These are phyloP conservation scores for Colletotrichum sp. DNA, from an alignment of 2,329 filamentous ascomycete genomes.

Conservation along the genomic window DNA sequence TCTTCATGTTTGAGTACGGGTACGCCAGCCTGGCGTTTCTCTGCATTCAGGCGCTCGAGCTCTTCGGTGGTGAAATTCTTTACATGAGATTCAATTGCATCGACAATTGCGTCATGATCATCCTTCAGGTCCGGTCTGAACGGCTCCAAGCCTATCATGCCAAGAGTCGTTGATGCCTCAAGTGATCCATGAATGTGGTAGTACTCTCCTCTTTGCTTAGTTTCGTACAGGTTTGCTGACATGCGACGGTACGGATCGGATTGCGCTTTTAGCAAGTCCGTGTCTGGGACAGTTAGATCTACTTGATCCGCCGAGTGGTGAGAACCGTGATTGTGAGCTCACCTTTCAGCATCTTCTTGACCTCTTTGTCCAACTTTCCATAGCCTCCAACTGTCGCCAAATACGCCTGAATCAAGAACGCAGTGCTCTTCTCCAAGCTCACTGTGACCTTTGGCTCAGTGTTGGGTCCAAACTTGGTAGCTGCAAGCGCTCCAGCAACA, in stretches of 20 bases:
- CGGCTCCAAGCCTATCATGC: constrained; percentile 72
- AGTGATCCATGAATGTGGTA: constrained; percentile 80
- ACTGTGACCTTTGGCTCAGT: constrained; percentile 29
- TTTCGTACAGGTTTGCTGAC: constrained; percentile 75
- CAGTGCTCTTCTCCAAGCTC: constrained; percentile 44
- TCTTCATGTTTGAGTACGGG: constrained; percentile 64
- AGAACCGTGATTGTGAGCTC: background rate
- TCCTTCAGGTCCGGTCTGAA: constrained; percentile 63
- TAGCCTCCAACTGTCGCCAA: constrained; percentile 40
- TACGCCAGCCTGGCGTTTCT: constrained; percentile 64
- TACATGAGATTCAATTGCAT: constrained; percentile 64
- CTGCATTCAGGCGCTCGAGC: constrained; percentile 62
- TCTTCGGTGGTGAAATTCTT: constrained; percentile 58
- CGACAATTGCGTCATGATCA: constrained; percentile 62
- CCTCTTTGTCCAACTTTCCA: constrained; percentile 40
- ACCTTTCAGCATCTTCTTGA: constrained; percentile 36
- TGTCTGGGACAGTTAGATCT: constrained; percentile 54
- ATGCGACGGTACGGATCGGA: constrained; percentile 74
- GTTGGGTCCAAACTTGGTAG: constrained; percentile 23
- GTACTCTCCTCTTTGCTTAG: constrained; percentile 68
- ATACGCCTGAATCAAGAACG: constrained; percentile 45
- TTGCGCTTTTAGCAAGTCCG: constrained; percentile 73
- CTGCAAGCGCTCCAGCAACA: constrained; percentile 36
- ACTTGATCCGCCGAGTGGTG: background rate
- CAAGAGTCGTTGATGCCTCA: constrained; percentile 71